Evolutionary conservation across 192 early-diverging fungal genomes (phyloP).

Genomic region (Hyaloraphidium curvatum): DNA sequence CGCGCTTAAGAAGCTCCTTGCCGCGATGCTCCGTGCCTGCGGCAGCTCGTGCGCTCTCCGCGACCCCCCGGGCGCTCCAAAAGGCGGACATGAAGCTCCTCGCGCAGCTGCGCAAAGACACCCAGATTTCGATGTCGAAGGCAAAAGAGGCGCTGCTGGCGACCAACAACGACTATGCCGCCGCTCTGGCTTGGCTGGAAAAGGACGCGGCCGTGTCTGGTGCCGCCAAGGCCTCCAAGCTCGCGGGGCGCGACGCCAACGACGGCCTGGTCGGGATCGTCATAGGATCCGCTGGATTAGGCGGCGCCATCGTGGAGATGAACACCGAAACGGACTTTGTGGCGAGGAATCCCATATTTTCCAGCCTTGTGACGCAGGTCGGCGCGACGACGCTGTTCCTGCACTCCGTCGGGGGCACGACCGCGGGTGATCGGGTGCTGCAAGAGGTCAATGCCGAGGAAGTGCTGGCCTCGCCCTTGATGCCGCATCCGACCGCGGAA

Average conservation of each 20-base stretch:
- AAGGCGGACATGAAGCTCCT: slow-evolving; percentile 36
- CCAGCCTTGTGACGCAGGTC: too few relatives aligned
- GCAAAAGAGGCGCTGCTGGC: slow-evolving; percentile 68
- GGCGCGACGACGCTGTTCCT: too few relatives aligned
- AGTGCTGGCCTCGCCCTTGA: too few relatives aligned
- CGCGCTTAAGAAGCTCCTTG: too few relatives aligned
- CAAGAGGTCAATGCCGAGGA: too few relatives aligned
- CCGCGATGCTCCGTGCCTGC: too few relatives aligned
- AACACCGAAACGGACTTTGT: slow-evolving; percentile 97
- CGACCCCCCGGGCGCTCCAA: too few relatives aligned
- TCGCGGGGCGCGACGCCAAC: slow-evolving; percentile 49
- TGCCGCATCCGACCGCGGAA: too few relatives aligned
- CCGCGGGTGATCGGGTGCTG: too few relatives aligned
- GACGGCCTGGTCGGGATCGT: slow-evolving; percentile 62
- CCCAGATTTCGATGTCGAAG: slow-evolving; percentile 48
- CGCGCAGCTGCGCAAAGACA: slow-evolving; percentile 55
- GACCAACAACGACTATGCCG: slow-evolving; percentile 42
- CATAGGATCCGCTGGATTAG: slow-evolving; percentile 16
- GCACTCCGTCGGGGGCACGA: too few relatives aligned
- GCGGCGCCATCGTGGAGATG: slow-evolving; percentile 26
- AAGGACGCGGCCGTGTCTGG: slow-evolving; percentile 48
- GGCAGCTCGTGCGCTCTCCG: too few relatives aligned
- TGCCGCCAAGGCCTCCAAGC: slow-evolving; percentile 61
- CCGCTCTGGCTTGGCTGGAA: slow-evolving; percentile 64
- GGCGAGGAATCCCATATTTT: slow-evolving; percentile 59